Conservation (phyloP, 495 filamentous ascomycete species). For the Hypoxylon rickii region DNA sequence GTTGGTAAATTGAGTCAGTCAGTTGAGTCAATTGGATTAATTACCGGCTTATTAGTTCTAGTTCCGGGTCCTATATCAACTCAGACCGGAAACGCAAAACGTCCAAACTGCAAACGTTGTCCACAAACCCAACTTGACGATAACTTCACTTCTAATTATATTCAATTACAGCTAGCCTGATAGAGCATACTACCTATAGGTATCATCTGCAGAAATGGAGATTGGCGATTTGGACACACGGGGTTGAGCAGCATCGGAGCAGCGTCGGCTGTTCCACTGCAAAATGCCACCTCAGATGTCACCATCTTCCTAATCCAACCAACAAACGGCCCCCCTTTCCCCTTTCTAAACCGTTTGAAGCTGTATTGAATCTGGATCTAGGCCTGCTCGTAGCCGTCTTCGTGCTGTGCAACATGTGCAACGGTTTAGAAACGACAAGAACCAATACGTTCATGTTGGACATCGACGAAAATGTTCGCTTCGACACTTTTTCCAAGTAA, state of each 20-base stretch:
- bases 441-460: conserved; percentile 10
- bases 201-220: too few relatives aligned
- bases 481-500: too few relatives aligned
- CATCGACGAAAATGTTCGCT: background rate
- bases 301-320: conserved; percentile 28
- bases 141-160: conserved; percentile 19
- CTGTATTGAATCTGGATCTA: conserved; percentile 22
- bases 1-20: conserved; percentile 36
- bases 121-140: conserved; percentile 17
- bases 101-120: background rate
- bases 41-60: too few relatives aligned
- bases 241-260: conserved; percentile 33
- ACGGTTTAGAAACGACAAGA: conserved; percentile 12
- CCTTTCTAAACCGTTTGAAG: conserved; percentile 24
- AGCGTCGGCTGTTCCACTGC: conserved; percentile 26
- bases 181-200: too few relatives aligned
- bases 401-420: conserved; percentile 30
- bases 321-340: conserved; percentile 19
- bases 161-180: too few relatives aligned
- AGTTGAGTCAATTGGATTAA: too few relatives aligned
- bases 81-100: too few relatives aligned
- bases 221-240: conserved; percentile 27
- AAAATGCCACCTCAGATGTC: conserved; percentile 22
- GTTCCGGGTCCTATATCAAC: too few relatives aligned
- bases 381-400: conserved; percentile 25